Evolutionary conservation across 352 stramenopile species (phyloP).

Genomic region (Globisporangium middletonii): DNA sequence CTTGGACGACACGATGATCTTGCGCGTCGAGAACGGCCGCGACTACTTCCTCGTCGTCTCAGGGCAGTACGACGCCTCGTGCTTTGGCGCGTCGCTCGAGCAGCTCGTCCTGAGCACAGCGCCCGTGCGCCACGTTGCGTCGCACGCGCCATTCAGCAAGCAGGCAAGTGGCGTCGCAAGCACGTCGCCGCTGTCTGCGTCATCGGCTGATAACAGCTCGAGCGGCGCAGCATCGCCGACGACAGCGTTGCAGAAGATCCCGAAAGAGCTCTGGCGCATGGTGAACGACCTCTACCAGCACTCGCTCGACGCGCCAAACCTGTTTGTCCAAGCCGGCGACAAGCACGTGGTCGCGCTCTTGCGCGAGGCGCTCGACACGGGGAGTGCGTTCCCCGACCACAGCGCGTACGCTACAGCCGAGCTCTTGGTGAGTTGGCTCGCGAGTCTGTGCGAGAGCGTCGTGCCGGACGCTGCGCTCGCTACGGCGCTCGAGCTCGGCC

Average conservation of each 20-base stretch:
- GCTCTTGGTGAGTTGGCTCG: slow-evolving; percentile 87
- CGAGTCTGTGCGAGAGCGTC: slow-evolving; percentile 87
- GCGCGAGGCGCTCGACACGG: slow-evolving; percentile 92
- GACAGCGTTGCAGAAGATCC: slow-evolving; percentile 66
- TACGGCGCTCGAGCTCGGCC: slow-evolving; percentile 38
- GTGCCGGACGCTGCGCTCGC: slow-evolving; percentile 81
- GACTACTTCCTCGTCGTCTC: slow-evolving; percentile 96
- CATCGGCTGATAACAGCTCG: background rate
- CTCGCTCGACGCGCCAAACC: slow-evolving; percentile 68
- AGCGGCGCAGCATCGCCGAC: background rate
- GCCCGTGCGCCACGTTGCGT: slow-evolving; percentile 72
- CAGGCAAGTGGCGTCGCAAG: slow-evolving; percentile 22
- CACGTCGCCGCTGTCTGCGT: background rate
- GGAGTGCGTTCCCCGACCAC: slow-evolving; percentile 71
- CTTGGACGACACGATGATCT: slow-evolving; percentile 95
- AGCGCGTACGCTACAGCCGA: slow-evolving; percentile 90
- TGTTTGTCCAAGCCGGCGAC: slow-evolving; percentile 75
- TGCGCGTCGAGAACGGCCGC: slow-evolving; percentile 94
- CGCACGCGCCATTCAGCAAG: background rate
- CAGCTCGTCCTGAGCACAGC: slow-evolving; percentile 90
- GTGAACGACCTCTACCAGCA: slow-evolving; percentile 93
- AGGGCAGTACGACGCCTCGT: slow-evolving; percentile 90
- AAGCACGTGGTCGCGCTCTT: slow-evolving; percentile 65
- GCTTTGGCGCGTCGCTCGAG: slow-evolving; percentile 94
- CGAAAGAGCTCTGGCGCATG: slow-evolving; percentile 97